A percentile compares a stretch with the other conserved stretches of the same genome.
These are phyloP conservation scores for Planoprotostelium fungivorum DNA, from an alignment of 78 protist species.

Conservation along the genomic window DNA sequence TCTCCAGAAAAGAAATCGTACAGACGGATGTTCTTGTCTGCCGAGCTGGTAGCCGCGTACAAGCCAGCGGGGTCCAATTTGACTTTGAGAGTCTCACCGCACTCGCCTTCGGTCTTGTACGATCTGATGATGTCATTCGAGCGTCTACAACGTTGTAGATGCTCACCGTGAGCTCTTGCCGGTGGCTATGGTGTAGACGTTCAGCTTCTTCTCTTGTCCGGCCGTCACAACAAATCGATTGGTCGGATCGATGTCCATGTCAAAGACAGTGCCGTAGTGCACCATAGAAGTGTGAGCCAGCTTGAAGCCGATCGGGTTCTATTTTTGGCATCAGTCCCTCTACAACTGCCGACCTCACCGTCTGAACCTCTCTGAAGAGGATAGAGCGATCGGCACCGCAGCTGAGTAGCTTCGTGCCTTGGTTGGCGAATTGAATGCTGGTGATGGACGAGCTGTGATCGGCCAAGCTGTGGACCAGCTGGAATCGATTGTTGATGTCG, in stretches of 20 bases:
- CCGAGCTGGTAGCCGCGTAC: neutral
- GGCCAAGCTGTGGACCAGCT: neutral
- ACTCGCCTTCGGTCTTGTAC: neutral
- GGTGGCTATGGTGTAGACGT: neutral
- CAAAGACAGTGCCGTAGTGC: slow-evolving; percentile 7
- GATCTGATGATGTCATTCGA: neutral
- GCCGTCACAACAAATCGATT: slow-evolving; percentile 5
- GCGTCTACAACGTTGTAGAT: neutral
- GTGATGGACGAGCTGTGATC: slow-evolving; percentile 8
- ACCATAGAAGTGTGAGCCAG: neutral
- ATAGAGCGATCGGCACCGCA: slow-evolving; percentile 3
- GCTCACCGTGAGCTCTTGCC: neutral
- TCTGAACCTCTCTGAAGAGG: neutral
- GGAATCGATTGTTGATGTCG: neutral
- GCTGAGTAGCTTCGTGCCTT: neutral
- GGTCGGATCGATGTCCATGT: slow-evolving; percentile 6
- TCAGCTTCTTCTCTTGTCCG: slow-evolving; percentile 10
- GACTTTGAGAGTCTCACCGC: neutral
- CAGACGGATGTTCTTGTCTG: neutral
- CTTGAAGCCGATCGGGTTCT: neutral
- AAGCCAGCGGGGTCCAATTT: slow-evolving; percentile 9
- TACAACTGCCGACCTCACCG: too few species aligned
- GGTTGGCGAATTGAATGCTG: neutral
- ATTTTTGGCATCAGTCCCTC: too few species aligned
- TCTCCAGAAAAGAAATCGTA: slow-evolving; percentile 9